Percentiles rank a stretch among this genome's conserved stretches.
phyloP scores from a whole-genome alignment of 1,284 basidiomycete genomes.

The Neonothopanus nambi region DNA sequence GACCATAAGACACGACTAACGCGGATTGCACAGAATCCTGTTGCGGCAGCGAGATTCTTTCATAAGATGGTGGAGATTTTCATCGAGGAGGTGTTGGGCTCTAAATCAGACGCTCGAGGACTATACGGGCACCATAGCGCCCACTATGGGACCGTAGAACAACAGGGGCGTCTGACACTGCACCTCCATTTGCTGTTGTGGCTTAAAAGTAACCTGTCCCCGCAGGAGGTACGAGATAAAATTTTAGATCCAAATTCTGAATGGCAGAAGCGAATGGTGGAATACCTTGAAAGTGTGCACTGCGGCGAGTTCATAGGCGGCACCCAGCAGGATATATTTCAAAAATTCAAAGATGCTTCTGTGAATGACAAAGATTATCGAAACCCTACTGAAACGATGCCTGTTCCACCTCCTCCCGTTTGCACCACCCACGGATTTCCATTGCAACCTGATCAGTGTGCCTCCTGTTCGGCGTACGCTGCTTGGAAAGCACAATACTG shows the following conservation, averaged over 20 bases:
- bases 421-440: background rate
- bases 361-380: background rate
- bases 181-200: constrained; percentile 34
- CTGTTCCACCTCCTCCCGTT: constrained; percentile 7
- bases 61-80: constrained; percentile 26
- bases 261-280: constrained; percentile 19
- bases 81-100: constrained; percentile 25
- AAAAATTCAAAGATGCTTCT: background rate
- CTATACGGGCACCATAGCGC: constrained; percentile 27
- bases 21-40: constrained; percentile 26
- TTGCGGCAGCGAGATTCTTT: constrained; percentile 25
- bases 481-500: constrained; percentile 8
- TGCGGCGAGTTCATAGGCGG: constrained; percentile 16
- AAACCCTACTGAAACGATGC: constrained; percentile 14
- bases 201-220: constrained; percentile 26
- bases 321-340: background rate
- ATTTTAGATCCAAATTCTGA: constrained; percentile 19
- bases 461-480: background rate
- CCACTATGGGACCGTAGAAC: constrained; percentile 38
- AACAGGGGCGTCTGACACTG: constrained; percentile 32
- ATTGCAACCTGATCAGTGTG: background rate
- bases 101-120: constrained; percentile 15
- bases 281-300: constrained; percentile 19
- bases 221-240: constrained; percentile 27
- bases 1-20: background rate